Evolutionary conservation across 805 yeast genomes (phyloP), one percentile per base, ranked within the genome.

Genomic region (Cyberlindnera galapagoensis): DNA sequence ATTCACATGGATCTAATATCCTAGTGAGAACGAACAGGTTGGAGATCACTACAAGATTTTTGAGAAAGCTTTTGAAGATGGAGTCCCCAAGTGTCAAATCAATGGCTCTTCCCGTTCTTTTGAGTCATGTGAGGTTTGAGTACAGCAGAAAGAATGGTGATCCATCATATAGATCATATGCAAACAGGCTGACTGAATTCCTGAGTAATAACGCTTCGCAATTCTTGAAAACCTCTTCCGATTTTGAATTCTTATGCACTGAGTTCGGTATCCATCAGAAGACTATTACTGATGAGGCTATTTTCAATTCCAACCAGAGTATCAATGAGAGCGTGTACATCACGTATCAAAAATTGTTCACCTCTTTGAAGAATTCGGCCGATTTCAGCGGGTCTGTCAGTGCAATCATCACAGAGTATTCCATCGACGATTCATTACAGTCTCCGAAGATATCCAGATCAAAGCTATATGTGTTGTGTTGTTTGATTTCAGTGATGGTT

Each of bases 11-110:
- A n/a, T n/a, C n/a, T n/a, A 40, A 38, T n/a, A 17, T 31, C 2
- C 19, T 43, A n/a, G 34, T 47, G 8, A 48, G 43, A 18, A 35
- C 47, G 1, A 43, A 49, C 10, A 42, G 43, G n/a, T 21, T 44
- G 3, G 47, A 42, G 19, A 39, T 50, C 4, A 34, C 46, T 3
- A 35, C 33, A 6, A 38, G 30, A 18, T 21, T 51, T 4, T 31
- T 49, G 1, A 31, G 40, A 14, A 39, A 39, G 14, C 15, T 51
- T 8, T 28, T 47, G 22, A 42, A 30, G 13, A 36, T 26, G 14
- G 38, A 36, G 15, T 18, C 44, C 1, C 21, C 34, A 1, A 25
- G 35, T 13, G 25, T 36, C 1, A 39, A 35, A 14, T 22, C 43
- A 6, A 20, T 47, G n/a, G 35, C 35, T 18, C 24, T 49, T 11